Conservation (phyloP, 1,284 basidiomycete species). For the Irpex rosettiformis region DNA sequence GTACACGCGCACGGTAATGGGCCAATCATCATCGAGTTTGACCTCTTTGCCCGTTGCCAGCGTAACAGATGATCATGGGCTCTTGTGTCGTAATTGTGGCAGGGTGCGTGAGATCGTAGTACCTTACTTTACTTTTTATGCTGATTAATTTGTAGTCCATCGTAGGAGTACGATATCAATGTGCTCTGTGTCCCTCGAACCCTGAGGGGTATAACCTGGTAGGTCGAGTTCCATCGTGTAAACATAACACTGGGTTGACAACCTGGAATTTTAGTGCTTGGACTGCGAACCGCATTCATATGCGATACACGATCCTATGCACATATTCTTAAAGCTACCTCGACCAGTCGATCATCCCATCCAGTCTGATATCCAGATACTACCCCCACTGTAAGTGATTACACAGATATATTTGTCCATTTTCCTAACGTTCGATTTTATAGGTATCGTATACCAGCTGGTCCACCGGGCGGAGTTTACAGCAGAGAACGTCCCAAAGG, state of each 20-base stretch:
- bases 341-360: slow-evolving; percentile 71
- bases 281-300: slow-evolving; percentile 79
- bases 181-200: slow-evolving; percentile 68
- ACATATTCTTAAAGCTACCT: slow-evolving; percentile 84
- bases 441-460: slow-evolving; percentile 69
- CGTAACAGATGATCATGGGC: slow-evolving; percentile 47
- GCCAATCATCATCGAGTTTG: slow-evolving; percentile 31
- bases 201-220: slow-evolving; percentile 65
- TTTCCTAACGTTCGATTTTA: slow-evolving; percentile 5
- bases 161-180: slow-evolving; percentile 71
- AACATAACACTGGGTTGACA: neutral
- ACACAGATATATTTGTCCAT: too few species aligned
- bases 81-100: slow-evolving; percentile 40
- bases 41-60: slow-evolving; percentile 20
- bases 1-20: slow-evolving; percentile 60
- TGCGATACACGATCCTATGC: slow-evolving; percentile 73
- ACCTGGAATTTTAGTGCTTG: slow-evolving; percentile 73
- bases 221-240: slow-evolving; percentile 18
- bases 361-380: slow-evolving; percentile 53
- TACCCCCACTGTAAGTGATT: slow-evolving; percentile 75
- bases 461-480: slow-evolving; percentile 42
- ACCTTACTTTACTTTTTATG: neutral
- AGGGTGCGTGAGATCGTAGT: slow-evolving; percentile 39
- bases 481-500: slow-evolving; percentile 55
- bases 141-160: slow-evolving; percentile 46